Percentiles rank a stretch among this genome's conserved stretches.
Evolutionary conservation across 345 rosid species (phyloP).

Genomic region (Sisymbrium altissimum): DNA sequence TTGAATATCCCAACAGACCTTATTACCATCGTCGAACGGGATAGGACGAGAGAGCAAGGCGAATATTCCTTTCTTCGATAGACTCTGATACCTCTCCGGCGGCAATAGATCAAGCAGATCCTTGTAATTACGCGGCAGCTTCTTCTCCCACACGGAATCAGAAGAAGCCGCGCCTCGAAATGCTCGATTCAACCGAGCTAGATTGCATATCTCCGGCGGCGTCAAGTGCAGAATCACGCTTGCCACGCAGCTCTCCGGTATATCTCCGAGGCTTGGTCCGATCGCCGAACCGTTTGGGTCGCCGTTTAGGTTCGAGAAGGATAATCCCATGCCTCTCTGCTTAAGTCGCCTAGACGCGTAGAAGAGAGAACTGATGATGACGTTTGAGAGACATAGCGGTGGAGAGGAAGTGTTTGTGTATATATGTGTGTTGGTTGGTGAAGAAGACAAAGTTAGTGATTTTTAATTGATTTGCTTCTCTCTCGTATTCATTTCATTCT

Average conservation of each 20-base stretch:
- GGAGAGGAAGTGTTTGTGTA: not conserved
- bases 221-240: slow-evolving; percentile 71
- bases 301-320: slow-evolving; percentile 66
- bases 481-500: slow-evolving; percentile 5
- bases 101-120: slow-evolving; percentile 69
- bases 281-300: slow-evolving; percentile 39
- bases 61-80: slow-evolving; percentile 70
- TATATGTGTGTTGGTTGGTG: not conserved
- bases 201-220: slow-evolving; percentile 94
- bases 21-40: slow-evolving; percentile 64
- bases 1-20: slow-evolving; percentile 39
- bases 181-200: slow-evolving; percentile 72
- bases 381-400: slow-evolving; percentile 1
- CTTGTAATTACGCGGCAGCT: slow-evolving; percentile 66
- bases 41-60: slow-evolving; percentile 70
- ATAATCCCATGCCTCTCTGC: slow-evolving; percentile 62
- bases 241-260: slow-evolving; percentile 94
- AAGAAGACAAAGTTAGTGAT: not conserved
- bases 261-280: slow-evolving; percentile 80
- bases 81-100: slow-evolving; percentile 46
- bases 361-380: not conserved
- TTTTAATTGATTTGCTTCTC: no score
- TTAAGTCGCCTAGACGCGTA: not conserved
- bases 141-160: slow-evolving; percentile 81
- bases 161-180: slow-evolving; percentile 93